These are phyloP conservation scores for Phytopythium cucurbitacearum DNA, from an alignment of 352 stramenopile species.

Conservation along the genomic window DNA sequence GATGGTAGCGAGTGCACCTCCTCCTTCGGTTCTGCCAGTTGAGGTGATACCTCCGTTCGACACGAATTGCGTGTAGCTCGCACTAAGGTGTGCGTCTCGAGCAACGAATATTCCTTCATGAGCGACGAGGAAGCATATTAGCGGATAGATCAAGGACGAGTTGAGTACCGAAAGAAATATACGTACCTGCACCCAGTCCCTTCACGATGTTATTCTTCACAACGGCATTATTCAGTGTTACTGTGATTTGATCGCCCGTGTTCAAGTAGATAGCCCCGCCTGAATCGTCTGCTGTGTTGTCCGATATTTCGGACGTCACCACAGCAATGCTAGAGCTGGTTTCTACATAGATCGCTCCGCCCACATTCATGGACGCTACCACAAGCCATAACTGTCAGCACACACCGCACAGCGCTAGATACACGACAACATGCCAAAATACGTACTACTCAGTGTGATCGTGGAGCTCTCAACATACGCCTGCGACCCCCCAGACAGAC, in stretches of 20 bases:
- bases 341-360: constrained; percentile 46
- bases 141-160: neutral
- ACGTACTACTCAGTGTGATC: constrained; percentile 36
- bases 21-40: constrained; percentile 55
- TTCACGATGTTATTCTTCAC: constrained; percentile 37
- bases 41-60: constrained; percentile 38
- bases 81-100: constrained; percentile 28
- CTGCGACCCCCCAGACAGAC: constrained; percentile 20
- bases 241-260: constrained; percentile 35
- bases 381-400: neutral
- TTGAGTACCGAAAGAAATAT: neutral
- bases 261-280: constrained; percentile 54
- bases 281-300: constrained; percentile 56
- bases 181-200: constrained; percentile 40
- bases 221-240: constrained; percentile 16
- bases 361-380: constrained; percentile 41
- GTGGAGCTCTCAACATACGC: constrained; percentile 19
- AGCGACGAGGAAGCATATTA: neutral
- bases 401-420: neutral
- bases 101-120: constrained; percentile 46
- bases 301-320: constrained; percentile 17
- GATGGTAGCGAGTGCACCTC: constrained; percentile 37
- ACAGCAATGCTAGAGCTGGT: constrained; percentile 19
- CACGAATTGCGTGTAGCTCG: constrained; percentile 17
- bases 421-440: neutral